A percentile compares a stretch with the other conserved stretches of the same genome.
phyloP scores from a whole-genome alignment of 2,329 filamentous ascomycete species.

The Fusarium sp. region DNA sequence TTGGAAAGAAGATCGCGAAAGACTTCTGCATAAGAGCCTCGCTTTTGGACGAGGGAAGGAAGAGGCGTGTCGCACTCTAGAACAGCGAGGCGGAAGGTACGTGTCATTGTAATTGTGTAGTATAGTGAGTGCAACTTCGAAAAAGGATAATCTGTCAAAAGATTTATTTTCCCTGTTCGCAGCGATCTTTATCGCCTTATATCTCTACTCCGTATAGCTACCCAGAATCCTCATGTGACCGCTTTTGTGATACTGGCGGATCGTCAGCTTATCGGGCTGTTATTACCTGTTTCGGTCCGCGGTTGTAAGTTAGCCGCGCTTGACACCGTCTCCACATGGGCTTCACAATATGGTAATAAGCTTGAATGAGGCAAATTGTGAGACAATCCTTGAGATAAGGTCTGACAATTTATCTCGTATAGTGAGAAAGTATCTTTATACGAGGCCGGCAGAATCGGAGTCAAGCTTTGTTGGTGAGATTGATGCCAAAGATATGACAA shows the following conservation, averaged over 20 bases:
- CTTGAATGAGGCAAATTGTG: not conserved
- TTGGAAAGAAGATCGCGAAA: conserved; percentile 48
- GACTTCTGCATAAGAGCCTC: conserved; percentile 50
- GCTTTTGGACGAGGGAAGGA: conserved; percentile 42
- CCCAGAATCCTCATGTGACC: conserved; percentile 23
- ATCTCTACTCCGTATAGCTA: not conserved
- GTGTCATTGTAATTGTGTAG: conserved; percentile 33
- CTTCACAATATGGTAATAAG: not conserved
- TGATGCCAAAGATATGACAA: too few species aligned
- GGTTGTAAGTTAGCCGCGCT: conserved; percentile 25
- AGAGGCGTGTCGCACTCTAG: conserved; percentile 53
- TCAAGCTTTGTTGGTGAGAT: too few species aligned
- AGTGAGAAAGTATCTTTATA: too few species aligned
- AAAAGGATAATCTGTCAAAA: not conserved
- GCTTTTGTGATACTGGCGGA: conserved; percentile 30
- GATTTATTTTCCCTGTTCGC: not conserved
- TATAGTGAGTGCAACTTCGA: not conserved
- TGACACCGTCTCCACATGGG: conserved; percentile 44
- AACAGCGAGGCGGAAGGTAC: conserved; percentile 46
- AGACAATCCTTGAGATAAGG: not conserved
- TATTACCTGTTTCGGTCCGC: conserved; percentile 40
- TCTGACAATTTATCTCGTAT: not conserved
- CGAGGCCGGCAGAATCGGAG: too few species aligned
- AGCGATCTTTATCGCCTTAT: conserved; percentile 7
- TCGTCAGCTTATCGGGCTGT: conserved; percentile 41